Base-by-base conservation (phyloP, 2,329 filamentous ascomycete genomes). In the Monosporascus sp. region DNA sequence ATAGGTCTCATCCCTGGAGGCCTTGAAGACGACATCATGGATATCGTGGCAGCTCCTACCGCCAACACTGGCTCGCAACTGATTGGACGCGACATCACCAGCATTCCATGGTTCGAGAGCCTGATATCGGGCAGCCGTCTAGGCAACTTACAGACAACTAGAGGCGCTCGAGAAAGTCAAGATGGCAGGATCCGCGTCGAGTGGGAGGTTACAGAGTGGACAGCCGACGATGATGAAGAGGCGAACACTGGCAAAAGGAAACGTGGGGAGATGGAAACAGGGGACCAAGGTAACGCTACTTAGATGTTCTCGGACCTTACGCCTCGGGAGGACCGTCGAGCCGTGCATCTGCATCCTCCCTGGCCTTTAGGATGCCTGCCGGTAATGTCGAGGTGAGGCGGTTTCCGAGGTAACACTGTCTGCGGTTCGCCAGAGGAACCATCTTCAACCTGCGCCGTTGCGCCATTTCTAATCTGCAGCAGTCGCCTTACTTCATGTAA, bases 171-270 rank as follows among this genome's bases (percentile, higher is more conserved):
- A 47, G 65, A 68, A 49, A 85, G 80, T 49, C 72, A 73, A n/a
- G 84, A 89, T 65, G 86, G 86, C 17, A 77, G 74, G 27, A 80
- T 85, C 38, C 81, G 76, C 45, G 79, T 94, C 11, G 87, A 94
- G 65, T 96, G 90, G 89, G 90, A 96, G 70, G 79, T 96, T 58
- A 78, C 86, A 39, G 91, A 96, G 71, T 92, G 82, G 77, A 80
- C 76, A 47, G 78, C 76, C 50, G 76, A 73, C 8, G 73, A 72
- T 15, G 65, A 64, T 5, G 65, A 49, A 57, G 65, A 55, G 56
- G 57, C 45, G 56, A 59, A 63, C 51, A 69, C 72, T 18, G 72
- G 70, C 48, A 85, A 85, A 71, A 74, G 82, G 59, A 83, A 84
- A 68, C 65, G 79, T 45, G 70, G 68, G 46, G 74, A 77, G 24